These are phyloP conservation scores for Spongispora temasekensis DNA, from an alignment of 1,284 basidiomycete genomes.

Conservation along the genomic window DNA sequence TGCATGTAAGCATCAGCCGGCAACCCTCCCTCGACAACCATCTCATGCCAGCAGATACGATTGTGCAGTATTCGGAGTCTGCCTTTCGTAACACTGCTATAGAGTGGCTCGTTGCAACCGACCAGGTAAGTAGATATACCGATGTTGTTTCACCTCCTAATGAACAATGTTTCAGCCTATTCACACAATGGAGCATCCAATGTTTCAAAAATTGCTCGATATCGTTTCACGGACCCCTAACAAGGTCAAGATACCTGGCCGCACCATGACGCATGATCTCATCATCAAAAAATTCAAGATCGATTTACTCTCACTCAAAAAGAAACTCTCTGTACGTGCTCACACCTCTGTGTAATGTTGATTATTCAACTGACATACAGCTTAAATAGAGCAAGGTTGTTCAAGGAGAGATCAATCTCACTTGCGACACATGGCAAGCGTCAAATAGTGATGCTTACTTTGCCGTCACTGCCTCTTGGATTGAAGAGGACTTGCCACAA, in stretches of 20 bases:
- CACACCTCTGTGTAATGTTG: too few relatives aligned
- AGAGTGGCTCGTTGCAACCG: neutral
- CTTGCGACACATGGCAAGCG: neutral
- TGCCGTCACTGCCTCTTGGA: neutral
- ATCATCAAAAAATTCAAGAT: constrained; percentile 1
- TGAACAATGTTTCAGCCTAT: neutral
- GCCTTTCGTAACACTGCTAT: neutral
- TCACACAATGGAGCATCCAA: neutral
- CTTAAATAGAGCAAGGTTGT: neutral
- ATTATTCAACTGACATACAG: neutral
- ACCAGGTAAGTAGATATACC: neutral
- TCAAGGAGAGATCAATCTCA: neutral
- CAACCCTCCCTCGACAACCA: neutral
- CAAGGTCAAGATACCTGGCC: neutral
- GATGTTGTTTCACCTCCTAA: neutral
- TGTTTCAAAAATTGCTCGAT: neutral
- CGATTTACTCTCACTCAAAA: neutral
- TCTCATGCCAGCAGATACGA: neutral
- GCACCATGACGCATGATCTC: neutral
- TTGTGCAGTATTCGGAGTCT: neutral
- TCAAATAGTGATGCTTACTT: neutral
- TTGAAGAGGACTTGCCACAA: neutral
- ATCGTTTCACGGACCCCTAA: neutral
- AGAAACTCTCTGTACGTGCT: neutral
- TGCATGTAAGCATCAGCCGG: neutral